Evolutionary conservation across 371 early-diverging fungal species (phyloP), one percentile per base, ranked within the genome.

Genomic region (Mucor mucedo): DNA sequence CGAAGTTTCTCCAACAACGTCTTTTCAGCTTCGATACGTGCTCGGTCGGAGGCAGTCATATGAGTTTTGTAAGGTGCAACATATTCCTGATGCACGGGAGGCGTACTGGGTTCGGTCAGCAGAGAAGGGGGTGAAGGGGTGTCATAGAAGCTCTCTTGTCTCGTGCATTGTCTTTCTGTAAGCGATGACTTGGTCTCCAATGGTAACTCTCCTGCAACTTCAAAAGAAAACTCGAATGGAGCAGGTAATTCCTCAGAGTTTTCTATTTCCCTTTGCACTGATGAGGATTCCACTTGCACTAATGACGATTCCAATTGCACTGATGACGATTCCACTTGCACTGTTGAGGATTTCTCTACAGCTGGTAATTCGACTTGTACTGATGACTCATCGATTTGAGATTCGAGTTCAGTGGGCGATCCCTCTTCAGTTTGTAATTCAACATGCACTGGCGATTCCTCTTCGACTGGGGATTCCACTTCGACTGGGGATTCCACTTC

Each of bases 1-100:
- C 71, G 68, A 13, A 79, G 33, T 47, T 65, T 77, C 38, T 48
- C 47, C 8, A 79, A 58, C 2, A 67, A 68, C 1, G 41, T 27
- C 45, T 60, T 68, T 47, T 79, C 80, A 9, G 73, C 65, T 16
- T 54, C 59, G 21, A 77, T 73, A n/a, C 73, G 62, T 29, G 58
- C n/a, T 47, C 75, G 66, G 42, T 73, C 72, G n/a, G 63, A 55
- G 54, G 40, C 28, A 9, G 60, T 63, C 3, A 69, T 39, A 33
- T 64, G 60, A 0, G 59, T 59, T 32, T 63, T 69, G 4, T 55
- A 60, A 27, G 69, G 64, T 40, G 69, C 69, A 28, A 30, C 13
- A 41, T 27, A 13, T 41, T 48, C 42, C 4, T 10, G 2, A 5
- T 54, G 54, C 14, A 32, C 5, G 5, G 69, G 69, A 11, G 69